phyloP scores from a whole-genome alignment of 306 rosid genomes.

The Prunus dulcis region DNA sequence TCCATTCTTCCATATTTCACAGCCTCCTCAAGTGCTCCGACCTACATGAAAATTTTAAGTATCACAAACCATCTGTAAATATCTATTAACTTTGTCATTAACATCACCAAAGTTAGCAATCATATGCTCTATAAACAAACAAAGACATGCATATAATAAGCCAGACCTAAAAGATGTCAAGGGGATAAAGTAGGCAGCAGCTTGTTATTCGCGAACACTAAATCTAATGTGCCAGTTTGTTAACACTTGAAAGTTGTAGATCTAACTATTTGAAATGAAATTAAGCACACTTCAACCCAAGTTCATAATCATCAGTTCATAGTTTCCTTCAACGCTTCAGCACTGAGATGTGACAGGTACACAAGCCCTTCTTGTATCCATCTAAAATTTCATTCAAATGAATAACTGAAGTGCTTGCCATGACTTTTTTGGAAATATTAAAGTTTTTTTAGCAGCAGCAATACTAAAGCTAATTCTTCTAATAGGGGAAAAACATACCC shows the following conservation, averaged over 20 bases:
- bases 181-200: background rate
- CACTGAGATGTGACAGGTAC: background rate
- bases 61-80: conserved; percentile 5
- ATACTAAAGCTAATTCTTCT: background rate
- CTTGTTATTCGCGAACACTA: background rate
- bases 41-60: conserved; percentile 42
- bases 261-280: background rate
- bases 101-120: background rate
- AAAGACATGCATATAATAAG: background rate
- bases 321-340: background rate
- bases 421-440: background rate
- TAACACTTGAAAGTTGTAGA: background rate
- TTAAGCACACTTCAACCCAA: background rate
- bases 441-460: background rate
- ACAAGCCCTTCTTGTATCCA: background rate
- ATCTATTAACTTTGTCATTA: background rate
- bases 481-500: conserved; percentile 55
- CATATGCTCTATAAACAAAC: background rate
- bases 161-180: background rate
- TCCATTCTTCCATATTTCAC: conserved; percentile 80
- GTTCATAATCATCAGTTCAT: background rate
- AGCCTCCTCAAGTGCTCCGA: conserved; percentile 87
- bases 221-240: background rate
- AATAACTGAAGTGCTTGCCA: background rate
- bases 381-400: background rate